phyloP scores from a whole-genome alignment of 106 monocot species.

The Dendrobium nobile region DNA sequence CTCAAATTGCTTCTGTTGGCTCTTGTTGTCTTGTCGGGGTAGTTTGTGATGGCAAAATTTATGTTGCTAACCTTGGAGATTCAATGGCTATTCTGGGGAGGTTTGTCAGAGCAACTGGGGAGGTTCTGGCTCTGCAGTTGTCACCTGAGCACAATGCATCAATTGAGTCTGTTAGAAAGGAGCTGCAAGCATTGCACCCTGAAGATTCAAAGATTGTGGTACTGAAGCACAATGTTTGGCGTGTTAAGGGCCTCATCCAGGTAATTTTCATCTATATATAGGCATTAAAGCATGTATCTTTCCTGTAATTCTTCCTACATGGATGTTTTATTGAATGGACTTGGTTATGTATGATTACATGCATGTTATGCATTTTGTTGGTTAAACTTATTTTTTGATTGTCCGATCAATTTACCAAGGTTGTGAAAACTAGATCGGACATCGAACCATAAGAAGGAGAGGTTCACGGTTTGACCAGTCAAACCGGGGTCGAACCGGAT shows the following conservation, averaged over 20 bases:
- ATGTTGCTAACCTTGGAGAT: conserved; percentile 83
- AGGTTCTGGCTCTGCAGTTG: conserved; percentile 21
- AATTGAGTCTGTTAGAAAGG: conserved; percentile 17
- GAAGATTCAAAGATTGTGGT: conserved; percentile 27
- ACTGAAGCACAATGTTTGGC: conserved; percentile 25
- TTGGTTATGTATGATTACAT: neutral
- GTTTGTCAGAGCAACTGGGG: conserved; percentile 11
- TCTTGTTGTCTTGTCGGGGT: conserved; percentile 83
- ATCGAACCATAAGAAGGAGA: too few species aligned
- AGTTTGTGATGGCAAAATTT: conserved; percentile 47
- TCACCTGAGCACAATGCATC: conserved; percentile 24
- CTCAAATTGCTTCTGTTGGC: conserved; percentile 69
- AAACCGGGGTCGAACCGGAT: too few species aligned
- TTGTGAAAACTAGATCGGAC: too few species aligned
- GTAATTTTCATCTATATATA: conserved; percentile 7
- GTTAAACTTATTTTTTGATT: neutral
- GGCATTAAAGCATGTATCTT: neutral
- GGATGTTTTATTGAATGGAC: neutral
- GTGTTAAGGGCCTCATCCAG: conserved; percentile 22
- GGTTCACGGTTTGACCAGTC: too few species aligned
- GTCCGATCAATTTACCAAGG: neutral
- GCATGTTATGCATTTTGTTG: neutral
- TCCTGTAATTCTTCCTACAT: neutral
- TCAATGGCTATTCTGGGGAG: conserved; percentile 54
- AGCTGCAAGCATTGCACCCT: conserved; percentile 18